These are phyloP conservation scores for Quercus variabilis DNA, from an alignment of 306 rosid genomes.

Conservation along the genomic window DNA sequence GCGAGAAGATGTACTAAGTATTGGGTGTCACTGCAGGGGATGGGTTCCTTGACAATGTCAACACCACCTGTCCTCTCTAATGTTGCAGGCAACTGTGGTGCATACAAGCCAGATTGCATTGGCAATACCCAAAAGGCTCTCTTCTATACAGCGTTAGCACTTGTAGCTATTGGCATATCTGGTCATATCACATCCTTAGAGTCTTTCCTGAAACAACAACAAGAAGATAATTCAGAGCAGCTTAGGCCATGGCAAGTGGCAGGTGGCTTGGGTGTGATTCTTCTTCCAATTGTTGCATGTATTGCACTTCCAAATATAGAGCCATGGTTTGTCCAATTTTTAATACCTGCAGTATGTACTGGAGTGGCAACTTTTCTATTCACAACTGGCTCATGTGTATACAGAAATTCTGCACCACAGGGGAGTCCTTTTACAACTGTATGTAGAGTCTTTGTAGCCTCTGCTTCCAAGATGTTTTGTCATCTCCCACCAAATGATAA, in stretches of 20 bases:
- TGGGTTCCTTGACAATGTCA: conserved; percentile 4
- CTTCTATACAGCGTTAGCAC: background rate
- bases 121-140: background rate
- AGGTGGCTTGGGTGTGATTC: too few relatives aligned
- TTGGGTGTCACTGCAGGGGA: conserved; percentile 2
- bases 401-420: background rate
- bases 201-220: background rate
- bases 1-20: background rate
- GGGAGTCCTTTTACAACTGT: conserved; percentile 25
- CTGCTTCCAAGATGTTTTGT: conserved; percentile 11
- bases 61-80: background rate
- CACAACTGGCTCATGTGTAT: conserved; percentile 7
- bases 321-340: conserved; percentile 26
- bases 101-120: background rate
- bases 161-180: background rate
- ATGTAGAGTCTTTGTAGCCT: conserved; percentile 23
- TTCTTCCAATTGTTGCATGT: conserved; percentile 5
- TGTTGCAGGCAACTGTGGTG: too few relatives aligned
- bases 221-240: background rate
- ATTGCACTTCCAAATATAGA: conserved; percentile 5
- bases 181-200: background rate
- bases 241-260: background rate
- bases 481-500: background rate
- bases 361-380: conserved; percentile 15
- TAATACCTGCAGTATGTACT: conserved; percentile 1